Evolutionary conservation across 768 basidiomycete genomes (phyloP).

Genomic region (Hericium erinaceus): DNA sequence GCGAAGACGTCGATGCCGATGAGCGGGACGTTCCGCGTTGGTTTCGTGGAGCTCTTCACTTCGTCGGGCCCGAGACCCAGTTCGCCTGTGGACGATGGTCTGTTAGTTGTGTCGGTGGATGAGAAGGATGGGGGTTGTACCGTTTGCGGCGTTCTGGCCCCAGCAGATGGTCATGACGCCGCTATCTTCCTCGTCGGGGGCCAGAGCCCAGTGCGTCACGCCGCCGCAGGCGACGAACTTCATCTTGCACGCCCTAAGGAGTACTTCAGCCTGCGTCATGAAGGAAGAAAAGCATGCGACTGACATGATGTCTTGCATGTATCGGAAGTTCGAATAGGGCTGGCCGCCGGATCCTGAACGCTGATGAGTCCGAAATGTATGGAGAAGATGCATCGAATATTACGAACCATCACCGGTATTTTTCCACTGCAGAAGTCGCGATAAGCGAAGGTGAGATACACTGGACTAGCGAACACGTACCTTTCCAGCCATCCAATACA

Average conservation of each 20-base stretch:
- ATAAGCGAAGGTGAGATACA: neutral
- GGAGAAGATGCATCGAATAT: neutral
- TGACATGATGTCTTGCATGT: constrained; percentile 80
- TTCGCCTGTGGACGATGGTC: constrained; percentile 39
- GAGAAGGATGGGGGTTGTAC: constrained; percentile 24
- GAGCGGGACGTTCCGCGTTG: constrained; percentile 60
- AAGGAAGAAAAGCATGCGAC: constrained; percentile 13
- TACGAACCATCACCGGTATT: constrained; percentile 80
- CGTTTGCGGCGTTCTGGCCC: constrained; percentile 83
- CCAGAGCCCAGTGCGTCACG: constrained; percentile 79
- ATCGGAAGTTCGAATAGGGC: constrained; percentile 80
- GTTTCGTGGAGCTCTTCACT: constrained; percentile 83
- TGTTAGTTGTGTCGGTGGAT: neutral
- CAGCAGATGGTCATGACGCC: constrained; percentile 73
- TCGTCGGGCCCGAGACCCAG: constrained; percentile 73
- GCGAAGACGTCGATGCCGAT: constrained; percentile 71
- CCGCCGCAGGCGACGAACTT: constrained; percentile 65
- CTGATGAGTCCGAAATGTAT: constrained; percentile 2
- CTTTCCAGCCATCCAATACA: constrained; percentile 85
- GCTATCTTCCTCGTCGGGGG: constrained; percentile 64
- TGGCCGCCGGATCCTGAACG: constrained; percentile 76
- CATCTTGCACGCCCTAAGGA: constrained; percentile 68
- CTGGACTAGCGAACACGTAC: constrained; percentile 22
- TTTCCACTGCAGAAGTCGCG: constrained; percentile 59
- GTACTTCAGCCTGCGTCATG: neutral